Base-by-base conservation (phyloP, 768 basidiomycete genomes). In the Serendipita vermifera region DNA sequence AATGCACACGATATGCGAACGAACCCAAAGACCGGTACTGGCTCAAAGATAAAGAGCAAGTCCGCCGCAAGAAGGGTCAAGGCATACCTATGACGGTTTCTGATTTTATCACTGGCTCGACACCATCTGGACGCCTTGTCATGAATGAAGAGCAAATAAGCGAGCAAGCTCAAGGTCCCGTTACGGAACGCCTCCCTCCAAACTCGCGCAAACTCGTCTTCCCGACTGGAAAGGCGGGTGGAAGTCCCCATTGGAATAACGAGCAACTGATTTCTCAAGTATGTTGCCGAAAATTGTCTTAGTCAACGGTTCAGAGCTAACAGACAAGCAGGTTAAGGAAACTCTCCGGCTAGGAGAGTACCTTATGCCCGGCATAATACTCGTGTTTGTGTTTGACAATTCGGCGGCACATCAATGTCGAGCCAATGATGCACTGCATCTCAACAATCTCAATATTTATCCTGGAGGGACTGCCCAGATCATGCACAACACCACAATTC, bases 361-460 rank as follows among this genome's bases (percentile, higher is more conserved):
- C 9, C 17, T 60, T 13, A 53, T 58, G 24, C 61, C 61, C 6
- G 58, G 56, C n/a, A 35, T 54, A 2, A 27, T 59, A 15, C 57
- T 59, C 26, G 57, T 59, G 6, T 63, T 62, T 38, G 48, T 63
- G 3, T 63, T 63, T 17, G 59, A 63, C 38, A 62, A 62, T 26
- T 62, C 61, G 1, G 61, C 62, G 0, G 58, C 55, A 5, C 62
- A 62, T 17, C 46, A 54, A 20, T 58, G 57, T 3, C 51, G 59
- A 31, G 58, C 62, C 2, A 22, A 11, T 4, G 59, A 62, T 36
- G 61, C 61, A 2, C 29, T 62, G 1, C 54, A 41, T 5, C 43
- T 33, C 2, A 63, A 46, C 5, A 62, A 62, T 31, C 59, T 63
- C 61, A 63, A 63, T 31, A 56, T 63, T 14, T 57, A 58, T 33